These are phyloP conservation scores for Xylaria telfairii DNA, from an alignment of 495 filamentous ascomycete genomes.

Conservation along the genomic window DNA sequence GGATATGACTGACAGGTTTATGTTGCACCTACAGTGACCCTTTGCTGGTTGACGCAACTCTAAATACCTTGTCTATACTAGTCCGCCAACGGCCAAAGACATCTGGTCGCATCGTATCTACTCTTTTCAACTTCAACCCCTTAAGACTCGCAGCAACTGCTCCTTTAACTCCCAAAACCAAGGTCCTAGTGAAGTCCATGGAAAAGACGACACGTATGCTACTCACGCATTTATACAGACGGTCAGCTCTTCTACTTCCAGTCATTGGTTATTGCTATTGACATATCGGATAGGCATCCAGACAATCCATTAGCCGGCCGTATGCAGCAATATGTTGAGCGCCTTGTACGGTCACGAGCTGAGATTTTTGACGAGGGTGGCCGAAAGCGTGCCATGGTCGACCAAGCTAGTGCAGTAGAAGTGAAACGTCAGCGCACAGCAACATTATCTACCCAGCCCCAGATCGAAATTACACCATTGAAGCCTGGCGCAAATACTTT, in stretches of 20 bases:
- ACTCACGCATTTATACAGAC: slow-evolving; percentile 77
- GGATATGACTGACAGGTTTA: slow-evolving; percentile 20
- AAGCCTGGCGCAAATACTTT: slow-evolving; percentile 76
- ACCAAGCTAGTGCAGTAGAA: slow-evolving; percentile 66
- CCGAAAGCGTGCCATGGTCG: slow-evolving; percentile 75
- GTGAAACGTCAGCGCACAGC: slow-evolving; percentile 48
- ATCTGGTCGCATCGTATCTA: slow-evolving; percentile 80
- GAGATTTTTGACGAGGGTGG: slow-evolving; percentile 79
- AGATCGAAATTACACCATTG: slow-evolving; percentile 66
- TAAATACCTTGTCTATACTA: slow-evolving; percentile 83
- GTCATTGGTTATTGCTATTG: background rate
- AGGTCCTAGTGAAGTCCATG: slow-evolving; percentile 87
- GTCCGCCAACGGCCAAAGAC: slow-evolving; percentile 81
- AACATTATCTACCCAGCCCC: slow-evolving; percentile 38
- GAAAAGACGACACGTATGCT: slow-evolving; percentile 87
- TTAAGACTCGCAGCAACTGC: slow-evolving; percentile 71
- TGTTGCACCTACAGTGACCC: slow-evolving; percentile 67
- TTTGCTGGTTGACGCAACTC: slow-evolving; percentile 86
- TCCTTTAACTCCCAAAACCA: slow-evolving; percentile 77
- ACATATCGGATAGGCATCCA: slow-evolving; percentile 64
- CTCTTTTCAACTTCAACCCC: slow-evolving; percentile 91
- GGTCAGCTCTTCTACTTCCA: slow-evolving; percentile 52
- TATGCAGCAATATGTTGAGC: slow-evolving; percentile 83
- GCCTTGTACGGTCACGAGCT: slow-evolving; percentile 71
- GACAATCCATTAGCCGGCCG: slow-evolving; percentile 68